Conservation (phyloP, 306 rosid species). For the Lotus japonicus region DNA sequence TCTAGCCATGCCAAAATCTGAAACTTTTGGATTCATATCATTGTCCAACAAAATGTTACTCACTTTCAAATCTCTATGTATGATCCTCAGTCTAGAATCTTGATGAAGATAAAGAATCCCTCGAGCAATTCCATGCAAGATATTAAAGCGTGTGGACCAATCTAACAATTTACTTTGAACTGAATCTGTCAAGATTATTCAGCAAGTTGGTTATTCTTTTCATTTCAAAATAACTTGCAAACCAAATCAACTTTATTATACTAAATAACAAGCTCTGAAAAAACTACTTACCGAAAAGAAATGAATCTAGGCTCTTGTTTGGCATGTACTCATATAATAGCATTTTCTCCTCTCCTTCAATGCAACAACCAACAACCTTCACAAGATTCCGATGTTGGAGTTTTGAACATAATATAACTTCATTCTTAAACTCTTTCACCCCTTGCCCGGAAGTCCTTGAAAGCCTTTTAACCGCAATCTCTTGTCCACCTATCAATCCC, state of each 20-base stretch:
- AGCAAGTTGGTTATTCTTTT: too few species aligned
- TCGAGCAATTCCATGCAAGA: slow-evolving; percentile 43
- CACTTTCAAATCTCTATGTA: slow-evolving; percentile 59
- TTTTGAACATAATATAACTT: slow-evolving; percentile 46
- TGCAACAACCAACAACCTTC: slow-evolving; percentile 48
- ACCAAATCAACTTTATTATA: neutral
- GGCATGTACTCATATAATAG: slow-evolving; percentile 41
- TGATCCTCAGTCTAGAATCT: slow-evolving; percentile 52
- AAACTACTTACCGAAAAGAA: slow-evolving; percentile 30
- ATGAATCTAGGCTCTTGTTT: slow-evolving; percentile 37
- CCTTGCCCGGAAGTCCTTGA: slow-evolving; percentile 45
- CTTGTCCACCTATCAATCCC: slow-evolving; percentile 41
- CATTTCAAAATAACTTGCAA: neutral
- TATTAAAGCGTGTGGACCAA: slow-evolving; percentile 49
- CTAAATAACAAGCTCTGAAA: neutral
- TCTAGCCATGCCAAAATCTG: slow-evolving; percentile 71
- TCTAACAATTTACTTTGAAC: neutral
- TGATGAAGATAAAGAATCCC: slow-evolving; percentile 66
- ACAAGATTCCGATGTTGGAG: slow-evolving; percentile 60
- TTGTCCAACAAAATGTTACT: slow-evolving; percentile 59
- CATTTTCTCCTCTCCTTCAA: slow-evolving; percentile 40
- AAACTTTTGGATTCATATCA: slow-evolving; percentile 57
- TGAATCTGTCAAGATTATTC: too few species aligned
- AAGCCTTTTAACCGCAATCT: slow-evolving; percentile 57
- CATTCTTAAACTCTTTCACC: slow-evolving; percentile 35